Base-by-base conservation (phyloP, 305 asterid genomes). In the Solanum aculeatissimum region DNA sequence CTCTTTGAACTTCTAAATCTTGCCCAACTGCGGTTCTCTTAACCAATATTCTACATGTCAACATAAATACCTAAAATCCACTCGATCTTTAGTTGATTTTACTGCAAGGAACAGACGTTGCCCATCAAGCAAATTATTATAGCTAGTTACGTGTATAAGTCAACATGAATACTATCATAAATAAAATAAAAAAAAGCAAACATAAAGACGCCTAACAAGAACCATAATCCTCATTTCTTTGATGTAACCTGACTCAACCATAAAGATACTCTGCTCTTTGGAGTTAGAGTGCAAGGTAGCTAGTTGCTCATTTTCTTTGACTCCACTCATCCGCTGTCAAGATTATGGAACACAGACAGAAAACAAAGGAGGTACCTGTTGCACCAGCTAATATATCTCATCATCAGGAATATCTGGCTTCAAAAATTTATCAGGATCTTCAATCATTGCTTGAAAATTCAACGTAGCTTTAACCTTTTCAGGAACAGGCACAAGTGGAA, bases 361-460 rank as follows among this genome's bases (percentile, higher is more conserved):
- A 72, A 72, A 45, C 53, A 40, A 53, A 21, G 43, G 53, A 25
- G 21, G 84, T 82, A 88, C 89, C 91, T 38, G 85, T 54, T 82
- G 29, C 55, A 62, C 69, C 85, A 81, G 82, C 91, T 94, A 96
- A 90, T 92, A 96, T 77, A 97, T 92, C 90, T 95, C 98, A 68
- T 95, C 97, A 85, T 95, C 97, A 68, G 97, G 97, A 85, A 95
- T 95, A 16, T 97, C 97, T 19, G 98, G 98, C 45, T 86, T 92
- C 89, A 95, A 90, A 81, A 91, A 95, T 86, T 92, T 96, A 62
- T 80, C 88, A 6, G 97, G 97, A 81, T 93, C 98, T 88, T 93
- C 89, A 72, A 88, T 91, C 88, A 94, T 87, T 91, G 94, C 96
- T 89, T 86, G 85, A 82, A 88, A 93, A 87, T 92, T 88, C 80